Base-by-base conservation (phyloP, 176 grass and related monocot genomes). In the Stipa capillata region DNA sequence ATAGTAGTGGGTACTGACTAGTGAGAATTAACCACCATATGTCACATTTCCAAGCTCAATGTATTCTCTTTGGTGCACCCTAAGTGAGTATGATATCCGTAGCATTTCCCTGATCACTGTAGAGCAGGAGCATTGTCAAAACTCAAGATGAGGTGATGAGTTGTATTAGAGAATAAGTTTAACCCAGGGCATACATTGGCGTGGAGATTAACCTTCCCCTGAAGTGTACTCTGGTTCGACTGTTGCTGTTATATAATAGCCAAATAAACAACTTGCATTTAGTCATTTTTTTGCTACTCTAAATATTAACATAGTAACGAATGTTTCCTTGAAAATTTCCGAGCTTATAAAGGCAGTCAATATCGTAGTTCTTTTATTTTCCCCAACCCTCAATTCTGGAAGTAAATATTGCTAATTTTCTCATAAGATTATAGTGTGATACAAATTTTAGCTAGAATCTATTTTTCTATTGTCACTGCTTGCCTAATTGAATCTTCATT, bases 401-500 rank as follows among this genome's bases (percentile, higher is more conserved):
- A 79, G 3, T 2, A 45, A 31, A 55, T 28, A 49, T 32, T 36
- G 20, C 0, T 71, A 58, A 43, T 25, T 69, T 52, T 16, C 8
- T 49, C 45, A 50, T 20, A 69, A 20, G 2, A 8, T 74, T 75
- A 54, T 50, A 59, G 6, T 53, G 12, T 80, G 10, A 49, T 78
- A 14, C 7, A 44, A 57, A 40, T 8, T 7, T 76, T 4, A 61
- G 5, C 52, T 54, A 64, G 3, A 50, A 41, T 31, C 14, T 68
- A 2, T 13, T 61, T 78, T 82, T 54, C 14, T 57, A 39, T 65
- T 72, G 51, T 43, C 17, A 23, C 47, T 61, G 3, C 65, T 64
- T 45, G 21, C 47, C 51, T 75, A 65, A 80, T 59, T 34, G 8
- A 69, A 45, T 44, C 23, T 84, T 77, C 18, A 8, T 86, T 93